Base-by-base conservation (phyloP, 2,329 filamentous ascomycete species). In the Fusarium sarcochroum region DNA sequence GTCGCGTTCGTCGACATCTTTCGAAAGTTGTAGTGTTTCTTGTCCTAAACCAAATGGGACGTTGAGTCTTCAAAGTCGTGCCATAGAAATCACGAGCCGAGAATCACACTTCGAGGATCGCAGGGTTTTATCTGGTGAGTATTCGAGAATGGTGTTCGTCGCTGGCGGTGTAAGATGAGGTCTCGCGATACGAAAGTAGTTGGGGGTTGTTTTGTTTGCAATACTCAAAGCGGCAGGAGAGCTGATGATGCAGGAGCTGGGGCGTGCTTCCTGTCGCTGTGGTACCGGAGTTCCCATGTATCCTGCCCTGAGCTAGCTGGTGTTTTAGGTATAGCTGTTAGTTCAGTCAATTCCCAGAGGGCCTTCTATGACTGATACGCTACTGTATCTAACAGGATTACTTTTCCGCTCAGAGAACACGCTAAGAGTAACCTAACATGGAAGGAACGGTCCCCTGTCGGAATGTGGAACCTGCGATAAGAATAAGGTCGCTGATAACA, bases 1-100 rank as follows among this genome's bases (percentile, higher is more conserved):
- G 90, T 93, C 23, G 90, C 88, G 76, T 92, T 92, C 83, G 47
- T 65, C 5, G 62, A 65, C 61, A 94, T 92, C 67, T 62, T 81
- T 41, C 14, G 17, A 44, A 21, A n/a, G 32, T 21, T 7, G 6
- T 14, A 10, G n/a, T 27, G 27, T 17, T 47, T n/a, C 18, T 23
- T 42, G n/a, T 44, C 6, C n/a, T 37, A 9, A 6, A 18, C 13
- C 15, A 40, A 40, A 21, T 27, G 11, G 8, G 15, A 41, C n/a
- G 23, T 23, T 18, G 14, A 15, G 34, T 38, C 21, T 41, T 46
- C 17, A 25, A 25, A 32, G 18, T 6, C 11, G 18, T 17, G 13
- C 14, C n/a, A 44, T 35, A 5, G 4, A 44, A 45, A 6, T 41
- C 14, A 18, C 10, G 4, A 20, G 47, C 10, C 20, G 17, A 3